Conservation (phyloP, 2,329 filamentous ascomycete species). For the Cercospora sojina region DNA sequence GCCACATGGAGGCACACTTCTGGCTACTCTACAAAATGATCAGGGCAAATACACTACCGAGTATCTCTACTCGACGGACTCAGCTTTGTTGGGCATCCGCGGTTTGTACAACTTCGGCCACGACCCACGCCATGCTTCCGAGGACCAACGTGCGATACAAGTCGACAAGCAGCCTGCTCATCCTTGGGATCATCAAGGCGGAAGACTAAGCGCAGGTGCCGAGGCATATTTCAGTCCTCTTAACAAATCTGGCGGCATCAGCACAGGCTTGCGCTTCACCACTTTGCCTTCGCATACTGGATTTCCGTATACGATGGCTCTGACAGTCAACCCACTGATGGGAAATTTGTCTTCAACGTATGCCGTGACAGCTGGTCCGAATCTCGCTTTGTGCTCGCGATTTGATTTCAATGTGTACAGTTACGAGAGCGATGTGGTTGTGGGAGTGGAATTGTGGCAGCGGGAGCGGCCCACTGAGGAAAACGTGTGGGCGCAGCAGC, state of each 20-base stretch:
- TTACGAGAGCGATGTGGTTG: constrained; percentile 90
- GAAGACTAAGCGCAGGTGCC: constrained; percentile 83
- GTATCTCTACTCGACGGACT: constrained; percentile 88
- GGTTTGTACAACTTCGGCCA: constrained; percentile 93
- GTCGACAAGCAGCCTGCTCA: constrained; percentile 22
- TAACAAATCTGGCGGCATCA: constrained; percentile 91
- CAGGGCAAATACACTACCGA: constrained; percentile 84
- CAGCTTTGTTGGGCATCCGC: constrained; percentile 79
- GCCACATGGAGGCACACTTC: constrained; percentile 71
- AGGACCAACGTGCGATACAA: background rate
- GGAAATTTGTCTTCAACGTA: constrained; percentile 90
- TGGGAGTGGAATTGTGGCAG: constrained; percentile 88
- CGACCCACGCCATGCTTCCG: constrained; percentile 52
- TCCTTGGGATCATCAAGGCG: constrained; percentile 62
- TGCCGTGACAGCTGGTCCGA: constrained; percentile 79
- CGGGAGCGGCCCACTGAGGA: constrained; percentile 42
- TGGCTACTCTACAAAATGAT: constrained; percentile 77
- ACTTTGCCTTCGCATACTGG: constrained; percentile 78
- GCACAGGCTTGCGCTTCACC: constrained; percentile 82
- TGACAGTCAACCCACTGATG: constrained; percentile 92
- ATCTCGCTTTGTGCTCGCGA: constrained; percentile 80
- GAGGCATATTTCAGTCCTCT: constrained; percentile 94
- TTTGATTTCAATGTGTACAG: constrained; percentile 98
- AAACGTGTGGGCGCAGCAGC: constrained; percentile 47
- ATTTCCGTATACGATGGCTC: constrained; percentile 87